Conservation (phyloP, 2,329 filamentous ascomycete species). For the Aureobasidium zeae region DNA sequence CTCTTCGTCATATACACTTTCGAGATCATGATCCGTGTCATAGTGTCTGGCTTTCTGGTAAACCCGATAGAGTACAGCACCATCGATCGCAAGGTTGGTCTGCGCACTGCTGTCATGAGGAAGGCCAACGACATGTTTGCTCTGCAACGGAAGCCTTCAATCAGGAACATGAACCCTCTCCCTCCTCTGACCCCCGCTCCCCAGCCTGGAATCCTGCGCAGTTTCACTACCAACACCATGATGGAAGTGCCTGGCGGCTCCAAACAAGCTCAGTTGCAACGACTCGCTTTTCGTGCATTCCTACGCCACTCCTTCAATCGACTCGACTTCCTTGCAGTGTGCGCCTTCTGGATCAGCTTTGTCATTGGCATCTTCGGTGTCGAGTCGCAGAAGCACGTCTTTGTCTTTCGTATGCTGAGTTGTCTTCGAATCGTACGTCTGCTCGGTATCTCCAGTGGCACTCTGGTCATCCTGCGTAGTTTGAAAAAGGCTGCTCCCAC, state of each 20-base stretch:
- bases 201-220: slow-evolving; percentile 25
- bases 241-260: slow-evolving; percentile 48
- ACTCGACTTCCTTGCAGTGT: slow-evolving; percentile 84
- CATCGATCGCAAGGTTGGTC: slow-evolving; percentile 65
- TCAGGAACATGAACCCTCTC: slow-evolving; percentile 39
- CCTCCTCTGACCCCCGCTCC: slow-evolving; percentile 19
- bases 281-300: slow-evolving; percentile 84
- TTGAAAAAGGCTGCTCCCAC: slow-evolving; percentile 90
- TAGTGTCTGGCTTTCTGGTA: slow-evolving; percentile 87
- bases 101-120: slow-evolving; percentile 63
- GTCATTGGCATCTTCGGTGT: slow-evolving; percentile 59
- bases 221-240: slow-evolving; percentile 31
- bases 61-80: slow-evolving; percentile 91
- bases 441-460: slow-evolving; percentile 86
- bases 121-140: slow-evolving; percentile 73
- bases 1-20: slow-evolving; percentile 86
- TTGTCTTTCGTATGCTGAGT: slow-evolving; percentile 92
- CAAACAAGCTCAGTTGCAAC: slow-evolving; percentile 69
- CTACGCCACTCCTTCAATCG: slow-evolving; percentile 92
- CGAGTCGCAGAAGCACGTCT: slow-evolving; percentile 63
- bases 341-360: slow-evolving; percentile 93
- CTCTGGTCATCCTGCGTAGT: slow-evolving; percentile 87
- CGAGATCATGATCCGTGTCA: slow-evolving; percentile 70
- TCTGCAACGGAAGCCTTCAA: slow-evolving; percentile 64
- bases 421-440: slow-evolving; percentile 86